These are phyloP conservation scores for Canariomyces notabilis DNA, from an alignment of 2,329 filamentous ascomycete species.

Conservation along the genomic window DNA sequence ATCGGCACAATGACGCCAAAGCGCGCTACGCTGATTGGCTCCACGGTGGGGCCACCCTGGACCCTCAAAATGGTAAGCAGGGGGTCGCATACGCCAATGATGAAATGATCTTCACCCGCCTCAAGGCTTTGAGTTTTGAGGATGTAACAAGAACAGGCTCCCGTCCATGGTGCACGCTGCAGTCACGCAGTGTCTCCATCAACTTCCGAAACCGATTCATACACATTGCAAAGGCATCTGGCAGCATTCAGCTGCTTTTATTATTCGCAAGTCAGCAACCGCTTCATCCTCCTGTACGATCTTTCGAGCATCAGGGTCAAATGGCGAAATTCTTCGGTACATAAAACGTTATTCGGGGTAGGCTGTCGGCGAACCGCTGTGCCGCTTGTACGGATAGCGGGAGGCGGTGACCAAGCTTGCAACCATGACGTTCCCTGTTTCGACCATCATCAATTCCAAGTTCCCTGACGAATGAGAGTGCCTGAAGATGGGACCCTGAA, in stretches of 20 bases:
- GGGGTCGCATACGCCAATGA: constrained; percentile 3
- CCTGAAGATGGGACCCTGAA: constrained; percentile 2
- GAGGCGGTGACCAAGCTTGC: constrained; percentile 1
- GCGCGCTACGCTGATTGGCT: constrained; percentile 14
- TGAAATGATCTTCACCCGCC: constrained; percentile 6
- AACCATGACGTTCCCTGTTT: constrained; percentile 10
- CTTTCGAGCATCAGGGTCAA: no score
- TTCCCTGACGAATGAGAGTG: not conserved
- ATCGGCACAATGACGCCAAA: constrained; percentile 23
- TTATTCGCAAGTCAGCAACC: no score
- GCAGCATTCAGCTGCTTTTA: no score
- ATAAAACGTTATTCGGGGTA: not conserved
- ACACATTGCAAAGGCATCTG: no score
- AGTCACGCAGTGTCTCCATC: no score
- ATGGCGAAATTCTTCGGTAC: constrained; percentile 1
- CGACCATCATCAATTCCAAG: constrained; percentile 5
- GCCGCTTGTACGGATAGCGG: not conserved
- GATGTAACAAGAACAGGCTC: no score
- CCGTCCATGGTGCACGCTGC: no score
- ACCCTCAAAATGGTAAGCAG: not conserved
- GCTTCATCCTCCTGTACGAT: no score
- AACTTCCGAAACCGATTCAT: no score
- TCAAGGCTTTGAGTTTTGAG: no score
- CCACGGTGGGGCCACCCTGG: not conserved
- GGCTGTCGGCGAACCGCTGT: not conserved